A percentile compares a stretch with the other conserved stretches of the same genome.
phyloP scores from a whole-genome alignment of 2,329 filamentous ascomycete species.

The Ophiosphaerella narmari region DNA sequence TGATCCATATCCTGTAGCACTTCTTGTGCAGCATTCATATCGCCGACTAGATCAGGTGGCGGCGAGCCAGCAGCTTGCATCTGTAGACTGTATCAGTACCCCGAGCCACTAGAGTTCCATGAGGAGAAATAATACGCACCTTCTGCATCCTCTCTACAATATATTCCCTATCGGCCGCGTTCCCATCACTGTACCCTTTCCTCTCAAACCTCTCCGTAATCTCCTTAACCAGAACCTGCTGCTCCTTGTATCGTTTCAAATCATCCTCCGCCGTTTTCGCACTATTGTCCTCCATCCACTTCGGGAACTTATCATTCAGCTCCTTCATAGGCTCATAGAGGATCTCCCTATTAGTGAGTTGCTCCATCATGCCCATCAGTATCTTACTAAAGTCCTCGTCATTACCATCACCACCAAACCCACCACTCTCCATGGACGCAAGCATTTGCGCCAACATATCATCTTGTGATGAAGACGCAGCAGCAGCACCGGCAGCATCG shows the following conservation, averaged over 20 bases:
- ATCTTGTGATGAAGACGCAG: constrained; percentile 66
- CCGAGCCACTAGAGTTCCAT: not conserved
- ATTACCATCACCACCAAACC: constrained; percentile 55
- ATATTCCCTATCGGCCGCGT: constrained; percentile 80
- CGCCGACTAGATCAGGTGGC: constrained; percentile 86
- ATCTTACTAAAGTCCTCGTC: constrained; percentile 94
- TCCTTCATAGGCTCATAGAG: constrained; percentile 99
- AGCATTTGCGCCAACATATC: constrained; percentile 92
- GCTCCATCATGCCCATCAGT: constrained; percentile 98
- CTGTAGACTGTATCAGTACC: constrained; percentile 51
- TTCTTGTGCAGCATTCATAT: constrained; percentile 83
- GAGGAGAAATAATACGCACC: constrained; percentile 55
- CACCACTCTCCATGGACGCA: constrained; percentile 77
- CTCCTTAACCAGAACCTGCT: constrained; percentile 77
- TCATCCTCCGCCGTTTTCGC: constrained; percentile 70
- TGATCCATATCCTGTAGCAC: constrained; percentile 59
- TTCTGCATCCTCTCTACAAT: constrained; percentile 98
- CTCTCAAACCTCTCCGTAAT: constrained; percentile 91
- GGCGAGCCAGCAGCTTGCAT: constrained; percentile 97
- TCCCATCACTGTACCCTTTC: constrained; percentile 78
- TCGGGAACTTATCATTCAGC: constrained; percentile 87
- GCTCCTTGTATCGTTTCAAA: constrained; percentile 77
- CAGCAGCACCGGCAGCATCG: constrained; percentile 78
- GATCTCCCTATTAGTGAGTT: constrained; percentile 97
- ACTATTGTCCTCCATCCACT: constrained; percentile 81